phyloP scores from a whole-genome alignment of 495 filamentous ascomycete species.

The Talaromyces ruber region DNA sequence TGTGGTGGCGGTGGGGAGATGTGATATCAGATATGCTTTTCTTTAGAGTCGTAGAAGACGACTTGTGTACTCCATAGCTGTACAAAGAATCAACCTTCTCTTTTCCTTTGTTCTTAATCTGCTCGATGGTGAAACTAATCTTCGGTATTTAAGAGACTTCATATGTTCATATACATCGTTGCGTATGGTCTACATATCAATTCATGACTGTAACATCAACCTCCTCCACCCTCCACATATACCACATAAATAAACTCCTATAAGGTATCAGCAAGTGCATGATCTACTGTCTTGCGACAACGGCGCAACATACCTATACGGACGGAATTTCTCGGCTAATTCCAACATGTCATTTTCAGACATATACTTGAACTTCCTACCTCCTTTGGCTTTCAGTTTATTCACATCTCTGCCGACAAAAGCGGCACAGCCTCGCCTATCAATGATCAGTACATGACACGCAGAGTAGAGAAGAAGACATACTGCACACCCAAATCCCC shows the following conservation, averaged over 20 bases:
- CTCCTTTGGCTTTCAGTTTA: constrained; percentile 72
- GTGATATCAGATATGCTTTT: not conserved
- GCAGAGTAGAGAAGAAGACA: constrained; percentile 16
- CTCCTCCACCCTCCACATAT: constrained; percentile 82
- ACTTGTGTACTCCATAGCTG: constrained; percentile 37
- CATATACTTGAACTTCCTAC: constrained; percentile 97
- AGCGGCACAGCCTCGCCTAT: constrained; percentile 75
- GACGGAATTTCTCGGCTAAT: constrained; percentile 67
- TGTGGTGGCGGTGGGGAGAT: not conserved
- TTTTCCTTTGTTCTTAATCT: constrained; percentile 16
- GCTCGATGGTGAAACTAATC: not conserved
- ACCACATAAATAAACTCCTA: constrained; percentile 76
- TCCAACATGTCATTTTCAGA: constrained; percentile 85
- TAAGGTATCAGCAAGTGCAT: constrained; percentile 6
- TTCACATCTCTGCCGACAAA: constrained; percentile 75
- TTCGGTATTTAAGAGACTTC: not conserved
- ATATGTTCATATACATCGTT: not conserved
- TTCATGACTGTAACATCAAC: constrained; percentile 64
- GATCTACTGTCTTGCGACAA: constrained; percentile 11
- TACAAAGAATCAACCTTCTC: constrained; percentile 39
- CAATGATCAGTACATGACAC: not conserved
- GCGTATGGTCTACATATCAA: not conserved
- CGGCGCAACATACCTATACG: constrained; percentile 59
- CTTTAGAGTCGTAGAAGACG: not conserved
- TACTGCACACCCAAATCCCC: constrained; percentile 91